Evolutionary conservation across 2,329 filamentous ascomycete genomes (phyloP).

Genomic region (Epichloe coenophiala): DNA sequence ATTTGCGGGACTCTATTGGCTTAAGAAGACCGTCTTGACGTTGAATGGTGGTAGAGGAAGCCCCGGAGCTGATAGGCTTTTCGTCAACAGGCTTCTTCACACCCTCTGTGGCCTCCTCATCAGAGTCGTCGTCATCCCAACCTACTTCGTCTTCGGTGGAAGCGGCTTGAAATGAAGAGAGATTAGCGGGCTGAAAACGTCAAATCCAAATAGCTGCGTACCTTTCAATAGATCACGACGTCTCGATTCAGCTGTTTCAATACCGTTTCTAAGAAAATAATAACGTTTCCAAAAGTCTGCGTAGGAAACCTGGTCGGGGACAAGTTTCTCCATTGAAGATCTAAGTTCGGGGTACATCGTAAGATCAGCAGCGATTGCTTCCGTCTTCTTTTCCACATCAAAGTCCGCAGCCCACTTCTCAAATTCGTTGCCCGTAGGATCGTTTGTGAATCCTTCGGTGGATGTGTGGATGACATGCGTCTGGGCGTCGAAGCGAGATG

Average conservation of each 20-base stretch:
- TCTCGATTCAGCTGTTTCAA: slow-evolving; percentile 84
- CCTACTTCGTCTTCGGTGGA: slow-evolving; percentile 57
- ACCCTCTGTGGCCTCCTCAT: slow-evolving; percentile 25
- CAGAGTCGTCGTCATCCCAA: slow-evolving; percentile 57
- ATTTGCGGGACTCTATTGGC: slow-evolving; percentile 52
- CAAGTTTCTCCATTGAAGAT: slow-evolving; percentile 83
- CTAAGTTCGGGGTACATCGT: slow-evolving; percentile 78
- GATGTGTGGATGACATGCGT: slow-evolving; percentile 89
- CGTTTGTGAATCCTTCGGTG: slow-evolving; percentile 66
- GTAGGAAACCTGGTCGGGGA: slow-evolving; percentile 88
- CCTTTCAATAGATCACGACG: slow-evolving; percentile 84
- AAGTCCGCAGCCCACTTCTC: slow-evolving; percentile 60
- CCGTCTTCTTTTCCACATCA: slow-evolving; percentile 71
- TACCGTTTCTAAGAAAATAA: slow-evolving; percentile 84
- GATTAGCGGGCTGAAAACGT: slow-evolving; percentile 6
- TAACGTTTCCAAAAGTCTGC: slow-evolving; percentile 86
- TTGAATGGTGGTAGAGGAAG: slow-evolving; percentile 48
- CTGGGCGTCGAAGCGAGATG: slow-evolving; percentile 87
- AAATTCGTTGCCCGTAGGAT: slow-evolving; percentile 66
- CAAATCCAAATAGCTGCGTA: slow-evolving; percentile 20
- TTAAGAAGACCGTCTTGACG: slow-evolving; percentile 41
- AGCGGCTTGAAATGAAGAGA: slow-evolving; percentile 35
- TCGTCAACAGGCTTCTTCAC: slow-evolving; percentile 11
- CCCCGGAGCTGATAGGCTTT: slow-evolving; percentile 33
- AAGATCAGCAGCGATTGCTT: slow-evolving; percentile 67